These are phyloP conservation scores for Cicer yamashitae DNA, from an alignment of 306 rosid species.

Conservation along the genomic window DNA sequence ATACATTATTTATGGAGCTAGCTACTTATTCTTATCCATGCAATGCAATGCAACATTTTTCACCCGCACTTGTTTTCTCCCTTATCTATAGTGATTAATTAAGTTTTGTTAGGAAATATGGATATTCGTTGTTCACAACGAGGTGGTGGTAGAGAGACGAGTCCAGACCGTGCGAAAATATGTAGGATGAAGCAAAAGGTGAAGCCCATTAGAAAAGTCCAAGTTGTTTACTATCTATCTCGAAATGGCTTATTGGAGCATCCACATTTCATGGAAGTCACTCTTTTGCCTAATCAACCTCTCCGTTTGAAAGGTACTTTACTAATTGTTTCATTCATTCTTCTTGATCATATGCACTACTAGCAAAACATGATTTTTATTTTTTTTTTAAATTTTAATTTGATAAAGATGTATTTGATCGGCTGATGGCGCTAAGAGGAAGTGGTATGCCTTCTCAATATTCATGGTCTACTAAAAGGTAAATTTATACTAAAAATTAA, in stretches of 20 bases:
- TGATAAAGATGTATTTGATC: slow-evolving; percentile 68
- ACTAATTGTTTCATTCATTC: no score
- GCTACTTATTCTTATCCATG: slow-evolving; percentile 1
- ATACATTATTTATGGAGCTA: background rate
- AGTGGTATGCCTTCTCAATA: slow-evolving; percentile 83
- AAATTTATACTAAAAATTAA: no score
- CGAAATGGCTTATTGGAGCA: slow-evolving; percentile 85
- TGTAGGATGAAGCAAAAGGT: slow-evolving; percentile 53
- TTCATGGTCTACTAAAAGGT: slow-evolving; percentile 95
- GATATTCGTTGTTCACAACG: slow-evolving; percentile 59
- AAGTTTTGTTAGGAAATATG: slow-evolving; percentile 44
- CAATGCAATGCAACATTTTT: slow-evolving; percentile 19
- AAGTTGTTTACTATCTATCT: slow-evolving; percentile 84
- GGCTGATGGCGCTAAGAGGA: slow-evolving; percentile 76
- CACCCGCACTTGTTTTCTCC: slow-evolving; percentile 2
- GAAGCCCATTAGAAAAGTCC: slow-evolving; percentile 63
- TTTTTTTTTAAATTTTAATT: background rate
- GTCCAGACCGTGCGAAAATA: slow-evolving; percentile 69
- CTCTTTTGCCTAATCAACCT: slow-evolving; percentile 68
- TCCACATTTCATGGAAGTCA: slow-evolving; percentile 82
- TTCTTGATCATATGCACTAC: no score
- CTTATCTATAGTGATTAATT: background rate
- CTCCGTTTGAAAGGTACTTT: slow-evolving; percentile 73
- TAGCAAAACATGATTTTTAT: background rate
- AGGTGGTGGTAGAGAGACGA: slow-evolving; percentile 49